phyloP scores from a whole-genome alignment of 495 filamentous ascomycete species.

The Penicillium samsonianum region DNA sequence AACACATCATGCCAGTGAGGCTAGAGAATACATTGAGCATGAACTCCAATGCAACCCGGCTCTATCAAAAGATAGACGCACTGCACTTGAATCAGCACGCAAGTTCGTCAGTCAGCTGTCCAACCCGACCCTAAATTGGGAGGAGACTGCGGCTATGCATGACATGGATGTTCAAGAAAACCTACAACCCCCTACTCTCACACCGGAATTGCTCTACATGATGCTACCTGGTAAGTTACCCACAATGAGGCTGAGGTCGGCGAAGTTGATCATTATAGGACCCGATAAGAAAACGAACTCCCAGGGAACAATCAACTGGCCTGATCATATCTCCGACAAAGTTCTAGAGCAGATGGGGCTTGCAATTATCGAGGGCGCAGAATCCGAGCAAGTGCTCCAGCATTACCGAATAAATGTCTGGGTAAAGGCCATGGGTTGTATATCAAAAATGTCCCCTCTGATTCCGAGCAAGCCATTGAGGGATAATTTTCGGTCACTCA shows the following conservation, averaged over 20 bases:
- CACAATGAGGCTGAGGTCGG: not conserved
- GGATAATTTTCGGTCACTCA: conserved; percentile 24
- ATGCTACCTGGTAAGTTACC: conserved; percentile 27
- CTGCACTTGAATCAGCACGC: conserved; percentile 27
- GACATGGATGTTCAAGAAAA: conserved; percentile 18
- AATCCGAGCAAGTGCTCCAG: conserved; percentile 24
- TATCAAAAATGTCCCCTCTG: conserved; percentile 27
- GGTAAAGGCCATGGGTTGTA: conserved; percentile 28
- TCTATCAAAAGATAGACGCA: conserved; percentile 31
- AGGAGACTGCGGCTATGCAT: conserved; percentile 16
- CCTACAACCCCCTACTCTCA: conserved; percentile 21
- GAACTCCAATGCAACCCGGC: conserved; percentile 33
- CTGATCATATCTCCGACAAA: conserved; percentile 33
- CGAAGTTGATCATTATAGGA: conserved; percentile 15
- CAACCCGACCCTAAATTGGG: conserved; percentile 21
- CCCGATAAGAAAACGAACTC: conserved; percentile 29
- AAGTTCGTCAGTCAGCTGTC: conserved; percentile 28
- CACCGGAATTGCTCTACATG: conserved; percentile 34
- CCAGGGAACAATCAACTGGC: conserved; percentile 28
- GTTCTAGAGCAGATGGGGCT: conserved; percentile 32
- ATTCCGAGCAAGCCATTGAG: conserved; percentile 22
- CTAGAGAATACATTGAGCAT: conserved; percentile 30
- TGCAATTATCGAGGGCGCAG: conserved; percentile 27
- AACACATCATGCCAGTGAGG: conserved; percentile 29
- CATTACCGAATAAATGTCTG: conserved; percentile 29